These are phyloP conservation scores for Dissophora globulifera DNA, from an alignment of 192 early-diverging fungal genomes.

Conservation along the genomic window DNA sequence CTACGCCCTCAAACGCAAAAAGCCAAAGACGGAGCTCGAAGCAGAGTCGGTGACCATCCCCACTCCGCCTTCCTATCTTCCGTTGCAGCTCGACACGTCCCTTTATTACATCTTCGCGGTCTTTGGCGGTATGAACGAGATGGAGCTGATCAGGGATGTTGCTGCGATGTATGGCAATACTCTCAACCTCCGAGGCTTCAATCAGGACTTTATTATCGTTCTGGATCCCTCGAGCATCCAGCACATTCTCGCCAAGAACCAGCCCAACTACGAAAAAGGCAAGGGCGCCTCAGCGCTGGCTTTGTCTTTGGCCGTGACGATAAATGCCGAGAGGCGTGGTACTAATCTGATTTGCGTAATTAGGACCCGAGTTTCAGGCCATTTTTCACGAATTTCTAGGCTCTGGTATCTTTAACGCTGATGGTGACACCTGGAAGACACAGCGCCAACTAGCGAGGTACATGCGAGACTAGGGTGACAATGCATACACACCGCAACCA, in stretches of 20 bases:
- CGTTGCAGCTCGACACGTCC: conserved; percentile 27
- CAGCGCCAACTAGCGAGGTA: conserved; percentile 65
- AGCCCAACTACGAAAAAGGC: conserved; percentile 53
- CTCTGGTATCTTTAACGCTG: conserved; percentile 76
- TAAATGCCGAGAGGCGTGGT: too few species aligned
- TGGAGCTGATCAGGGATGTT: conserved; percentile 15
- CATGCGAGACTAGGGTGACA: too few species aligned
- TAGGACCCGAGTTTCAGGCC: conserved; percentile 52
- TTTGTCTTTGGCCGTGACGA: too few species aligned
- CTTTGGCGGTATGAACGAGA: conserved; percentile 12
- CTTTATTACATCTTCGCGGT: conserved; percentile 13
- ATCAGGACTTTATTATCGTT: conserved; percentile 38
- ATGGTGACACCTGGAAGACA: conserved; percentile 71
- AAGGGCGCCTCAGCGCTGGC: too few species aligned
- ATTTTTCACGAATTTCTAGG: conserved; percentile 67
- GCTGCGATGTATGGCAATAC: conserved; percentile 9
- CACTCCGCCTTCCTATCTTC: conserved; percentile 13
- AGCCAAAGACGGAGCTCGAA: conserved; percentile 41
- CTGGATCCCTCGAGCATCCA: conserved; percentile 40
- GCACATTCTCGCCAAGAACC: conserved; percentile 46
- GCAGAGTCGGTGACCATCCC: conserved; percentile 18
- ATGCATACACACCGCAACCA: too few species aligned
- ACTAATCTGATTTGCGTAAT: too few species aligned
- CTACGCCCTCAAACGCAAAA: conserved; percentile 36
- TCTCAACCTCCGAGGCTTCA: conserved; percentile 25